A percentile compares a stretch with the other conserved stretches of the same genome.
Evolutionary conservation across 2,329 filamentous ascomycete species (phyloP).

Genomic region (Coleophoma cylindrospora): DNA sequence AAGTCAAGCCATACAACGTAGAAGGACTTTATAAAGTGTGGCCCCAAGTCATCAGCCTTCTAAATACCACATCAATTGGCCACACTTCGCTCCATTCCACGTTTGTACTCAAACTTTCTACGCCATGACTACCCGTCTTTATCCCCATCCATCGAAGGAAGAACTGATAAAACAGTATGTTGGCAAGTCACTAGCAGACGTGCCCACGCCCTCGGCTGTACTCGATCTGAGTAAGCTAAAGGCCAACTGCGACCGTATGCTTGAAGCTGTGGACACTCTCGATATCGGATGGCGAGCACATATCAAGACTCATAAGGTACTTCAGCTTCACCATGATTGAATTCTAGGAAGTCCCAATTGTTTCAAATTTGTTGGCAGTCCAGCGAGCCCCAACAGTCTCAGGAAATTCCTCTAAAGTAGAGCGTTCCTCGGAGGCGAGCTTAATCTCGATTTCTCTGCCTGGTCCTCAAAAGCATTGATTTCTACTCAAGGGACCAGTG

Average conservation of each 20-base stretch:
- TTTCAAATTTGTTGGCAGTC: neutral
- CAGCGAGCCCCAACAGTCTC: too few relatives aligned
- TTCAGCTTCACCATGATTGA: neutral
- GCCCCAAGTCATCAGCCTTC: too few relatives aligned
- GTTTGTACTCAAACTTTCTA: too few relatives aligned
- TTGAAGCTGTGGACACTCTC: constrained; percentile 53
- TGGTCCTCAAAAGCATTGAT: too few relatives aligned
- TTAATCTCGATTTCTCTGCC: too few relatives aligned
- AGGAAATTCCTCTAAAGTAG: neutral
- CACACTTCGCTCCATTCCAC: too few relatives aligned
- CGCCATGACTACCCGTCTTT: constrained; percentile 17
- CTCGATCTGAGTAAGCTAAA: constrained; percentile 63
- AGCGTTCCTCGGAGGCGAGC: too few relatives aligned
- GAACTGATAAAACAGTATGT: constrained; percentile 41
- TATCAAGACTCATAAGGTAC: constrained; percentile 79
- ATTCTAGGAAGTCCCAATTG: neutral
- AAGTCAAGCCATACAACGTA: too few relatives aligned
- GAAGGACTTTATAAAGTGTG: too few relatives aligned
- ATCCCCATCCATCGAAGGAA: constrained; percentile 28
- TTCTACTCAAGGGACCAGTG: too few relatives aligned
- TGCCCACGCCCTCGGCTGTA: constrained; percentile 63
- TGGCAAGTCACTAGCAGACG: constrained; percentile 52
- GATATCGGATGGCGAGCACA: constrained; percentile 68
- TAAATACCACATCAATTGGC: too few relatives aligned
- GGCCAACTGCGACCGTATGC: constrained; percentile 67